Evolutionary conservation across 495 filamentous ascomycete species (phyloP).

Genomic region (Podospora pseudopauciseta): DNA sequence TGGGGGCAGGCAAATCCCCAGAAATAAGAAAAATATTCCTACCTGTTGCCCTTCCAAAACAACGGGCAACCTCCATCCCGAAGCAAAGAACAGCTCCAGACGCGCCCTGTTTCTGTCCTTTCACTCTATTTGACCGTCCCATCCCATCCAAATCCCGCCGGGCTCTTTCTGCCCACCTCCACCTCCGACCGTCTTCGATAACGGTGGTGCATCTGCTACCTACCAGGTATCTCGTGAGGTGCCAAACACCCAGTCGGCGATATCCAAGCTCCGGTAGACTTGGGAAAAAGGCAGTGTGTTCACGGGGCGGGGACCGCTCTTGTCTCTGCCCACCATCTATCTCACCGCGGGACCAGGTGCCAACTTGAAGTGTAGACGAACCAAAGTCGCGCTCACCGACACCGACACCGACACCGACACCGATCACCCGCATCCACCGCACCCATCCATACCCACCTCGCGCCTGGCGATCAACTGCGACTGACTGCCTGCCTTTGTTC

Average conservation of each 20-base stretch:
- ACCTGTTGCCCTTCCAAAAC: conserved; percentile 2
- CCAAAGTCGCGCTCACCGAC: conserved; percentile 8
- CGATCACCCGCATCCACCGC: background rate
- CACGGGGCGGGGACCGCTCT: conserved; percentile 7
- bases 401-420: too few species aligned
- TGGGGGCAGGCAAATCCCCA: conserved; percentile 16
- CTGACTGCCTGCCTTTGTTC: background rate
- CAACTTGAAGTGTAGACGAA: background rate
- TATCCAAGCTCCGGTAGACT: background rate
- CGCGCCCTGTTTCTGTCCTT: background rate
- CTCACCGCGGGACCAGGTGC: background rate
- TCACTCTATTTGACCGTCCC: background rate
- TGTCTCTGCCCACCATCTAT: conserved; percentile 9
- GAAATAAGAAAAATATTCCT: conserved; percentile 14
- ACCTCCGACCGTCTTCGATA: background rate
- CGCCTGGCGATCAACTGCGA: background rate
- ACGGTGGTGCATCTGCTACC: background rate
- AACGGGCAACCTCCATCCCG: background rate
- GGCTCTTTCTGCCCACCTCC: background rate
- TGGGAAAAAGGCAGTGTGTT: background rate
- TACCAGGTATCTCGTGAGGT: too few species aligned
- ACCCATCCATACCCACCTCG: background rate
- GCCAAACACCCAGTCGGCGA: background rate
- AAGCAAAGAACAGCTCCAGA: background rate
- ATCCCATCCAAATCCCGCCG: background rate